These are phyloP conservation scores for Colletotrichum euphorbiae DNA, from an alignment of 2,329 filamentous ascomycete genomes.

Conservation along the genomic window DNA sequence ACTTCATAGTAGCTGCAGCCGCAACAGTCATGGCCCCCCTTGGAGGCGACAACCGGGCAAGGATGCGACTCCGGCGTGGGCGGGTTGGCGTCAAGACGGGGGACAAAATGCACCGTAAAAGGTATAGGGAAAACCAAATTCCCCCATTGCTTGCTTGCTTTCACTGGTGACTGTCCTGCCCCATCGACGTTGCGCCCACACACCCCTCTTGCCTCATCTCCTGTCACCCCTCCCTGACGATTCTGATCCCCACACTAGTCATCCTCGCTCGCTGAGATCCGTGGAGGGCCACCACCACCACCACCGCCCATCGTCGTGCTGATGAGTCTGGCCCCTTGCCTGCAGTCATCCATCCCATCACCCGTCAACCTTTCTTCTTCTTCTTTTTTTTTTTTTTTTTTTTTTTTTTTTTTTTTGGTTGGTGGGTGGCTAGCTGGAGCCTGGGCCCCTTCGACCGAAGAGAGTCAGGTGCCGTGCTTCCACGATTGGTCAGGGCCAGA, in stretches of 20 bases:
- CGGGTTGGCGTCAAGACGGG: conserved; percentile 6
- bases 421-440: no score
- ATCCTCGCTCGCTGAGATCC: conserved; percentile 15
- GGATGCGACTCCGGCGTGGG: conserved; percentile 10
- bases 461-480: background rate
- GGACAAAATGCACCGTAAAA: background rate
- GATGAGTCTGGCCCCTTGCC: conserved; percentile 5
- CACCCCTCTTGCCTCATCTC: background rate
- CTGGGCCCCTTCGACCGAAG: background rate
- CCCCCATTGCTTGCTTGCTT: conserved; percentile 9
- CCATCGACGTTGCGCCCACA: conserved; percentile 25
- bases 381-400: no score
- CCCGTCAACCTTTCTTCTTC: no score
- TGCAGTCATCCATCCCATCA: background rate
- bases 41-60: no score
- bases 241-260: background rate
- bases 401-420: no score
- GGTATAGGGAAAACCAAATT: conserved; percentile 12
- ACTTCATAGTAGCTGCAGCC: no score
- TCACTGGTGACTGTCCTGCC: conserved; percentile 26
- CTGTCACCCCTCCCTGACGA: background rate
- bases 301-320: conserved; percentile 17
- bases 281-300: conserved; percentile 5
- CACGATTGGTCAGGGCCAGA: background rate
- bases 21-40: no score